Evolutionary conservation across 2,329 filamentous ascomycete genomes (phyloP), one percentile per base, ranked within the genome.

Genomic region (Claviceps fusiformis): DNA sequence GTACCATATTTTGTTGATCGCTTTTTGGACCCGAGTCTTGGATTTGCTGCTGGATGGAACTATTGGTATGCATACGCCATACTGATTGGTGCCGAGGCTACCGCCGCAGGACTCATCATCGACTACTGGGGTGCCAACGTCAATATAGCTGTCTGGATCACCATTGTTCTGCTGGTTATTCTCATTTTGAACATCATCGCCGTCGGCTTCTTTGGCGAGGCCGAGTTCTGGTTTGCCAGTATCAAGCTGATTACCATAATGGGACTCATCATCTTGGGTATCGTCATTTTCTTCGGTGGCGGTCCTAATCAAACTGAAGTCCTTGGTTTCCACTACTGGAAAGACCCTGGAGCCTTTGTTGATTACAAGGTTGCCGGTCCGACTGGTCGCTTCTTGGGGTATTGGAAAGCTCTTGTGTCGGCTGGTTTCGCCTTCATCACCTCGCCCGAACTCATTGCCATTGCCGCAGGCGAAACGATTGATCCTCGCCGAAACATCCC

Each of bases 401-500:
- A 79, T 61, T 82, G 79, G 77, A 74, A 73, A 5, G 77, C 75
- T 17, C 76, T 81, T 55, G 71, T 78, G 55, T 73, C 72, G n/a
- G 79, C 79, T 8, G 80, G 78, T 0, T 84, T 83, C 64, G 77
- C 79, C 37, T 84, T 83, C 66, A 76, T 80, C 63, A 79, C 78
- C 6, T 80, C 78, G 1, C 79, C 81, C 17, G 85, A 88, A 64
- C 74, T 86, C 46, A 75, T 78, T 55, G 79, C 79, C 44, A 77
- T 84, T 55, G 81, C 83, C 1, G 83, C 82, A 5, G 83, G 80
- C 48, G 83, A 87, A 71, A 80, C 81, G 1, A 70, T 80, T 31
- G 79, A 82, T 27, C 84, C 83, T 2, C 77, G 81, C 53, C 75
- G 77, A 62, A 84, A 83, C 68, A 80, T 87, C 55, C 83, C 83